phyloP scores from a whole-genome alignment of 2,329 filamentous ascomycete species.

The Aspergillus unguis region DNA sequence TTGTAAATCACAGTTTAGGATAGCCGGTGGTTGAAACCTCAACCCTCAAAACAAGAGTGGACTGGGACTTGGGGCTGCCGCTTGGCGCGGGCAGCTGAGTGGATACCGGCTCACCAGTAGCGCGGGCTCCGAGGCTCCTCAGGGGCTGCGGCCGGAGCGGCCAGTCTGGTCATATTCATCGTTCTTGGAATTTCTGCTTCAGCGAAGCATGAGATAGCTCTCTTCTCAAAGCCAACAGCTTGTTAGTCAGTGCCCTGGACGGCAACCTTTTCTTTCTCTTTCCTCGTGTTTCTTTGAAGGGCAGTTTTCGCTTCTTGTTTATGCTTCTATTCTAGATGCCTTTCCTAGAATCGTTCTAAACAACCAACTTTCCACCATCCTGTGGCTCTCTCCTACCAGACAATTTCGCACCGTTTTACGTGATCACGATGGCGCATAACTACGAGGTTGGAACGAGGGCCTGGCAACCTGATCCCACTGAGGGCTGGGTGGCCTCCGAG shows the following conservation, averaged over 20 bases:
- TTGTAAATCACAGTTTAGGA: no score
- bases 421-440: slow-evolving; percentile 67
- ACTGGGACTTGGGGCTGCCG: background rate
- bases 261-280: slow-evolving; percentile 10
- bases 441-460: slow-evolving; percentile 96
- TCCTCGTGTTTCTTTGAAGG: slow-evolving; percentile 5
- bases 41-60: no score
- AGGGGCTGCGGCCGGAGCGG: slow-evolving; percentile 30
- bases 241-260: slow-evolving; percentile 5
- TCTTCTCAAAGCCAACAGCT: slow-evolving; percentile 8
- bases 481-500: slow-evolving; percentile 97
- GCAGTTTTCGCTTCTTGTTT: slow-evolving; percentile 12
- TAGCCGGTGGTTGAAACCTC: no score
- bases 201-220: slow-evolving; percentile 13
- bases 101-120: slow-evolving; percentile 22
- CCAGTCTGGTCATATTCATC: slow-evolving; percentile 27
- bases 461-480: slow-evolving; percentile 94
- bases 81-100: slow-evolving; percentile 20
- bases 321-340: slow-evolving; percentile 27
- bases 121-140: slow-evolving; percentile 23
- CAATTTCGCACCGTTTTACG: slow-evolving; percentile 8
- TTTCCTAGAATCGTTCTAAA: slow-evolving; percentile 12
- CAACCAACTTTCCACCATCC: slow-evolving; percentile 18
- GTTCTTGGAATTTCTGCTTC: slow-evolving; percentile 18
- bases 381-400: slow-evolving; percentile 7